phyloP scores from a whole-genome alignment of 1,139 yeast genomes.

The Candida sp. region DNA sequence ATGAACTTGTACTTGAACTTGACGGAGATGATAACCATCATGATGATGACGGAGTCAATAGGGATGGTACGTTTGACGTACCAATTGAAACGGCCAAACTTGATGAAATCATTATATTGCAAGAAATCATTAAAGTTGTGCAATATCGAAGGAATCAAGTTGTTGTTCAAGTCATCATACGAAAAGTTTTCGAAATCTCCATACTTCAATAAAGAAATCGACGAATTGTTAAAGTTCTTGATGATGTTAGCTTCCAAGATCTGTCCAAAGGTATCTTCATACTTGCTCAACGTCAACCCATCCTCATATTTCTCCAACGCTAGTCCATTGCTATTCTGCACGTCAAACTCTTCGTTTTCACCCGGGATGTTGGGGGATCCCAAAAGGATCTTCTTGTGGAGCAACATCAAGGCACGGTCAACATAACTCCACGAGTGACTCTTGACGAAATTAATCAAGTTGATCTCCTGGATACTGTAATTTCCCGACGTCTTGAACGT shows the following conservation, averaged over 20 bases:
- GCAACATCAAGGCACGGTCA: constrained; percentile 57
- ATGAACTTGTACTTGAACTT: constrained; percentile 53
- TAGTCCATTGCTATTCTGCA: too few species aligned
- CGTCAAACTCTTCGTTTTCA: constrained; percentile 8
- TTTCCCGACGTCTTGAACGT: constrained; percentile 31
- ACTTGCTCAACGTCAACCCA: constrained; percentile 35
- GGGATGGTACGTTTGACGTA: constrained; percentile 63
- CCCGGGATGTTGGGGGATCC: constrained; percentile 22
- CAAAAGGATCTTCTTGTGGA: constrained; percentile 56
- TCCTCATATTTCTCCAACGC: constrained; percentile 6
- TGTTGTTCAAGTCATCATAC: constrained; percentile 55
- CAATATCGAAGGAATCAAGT: constrained; percentile 59
- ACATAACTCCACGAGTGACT: constrained; percentile 57
- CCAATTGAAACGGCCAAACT: constrained; percentile 61
- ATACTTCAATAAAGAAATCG: constrained; percentile 41
- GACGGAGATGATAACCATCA: constrained; percentile 55
- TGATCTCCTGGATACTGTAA: constrained; percentile 43
- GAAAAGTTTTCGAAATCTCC: constrained; percentile 38
- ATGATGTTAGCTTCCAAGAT: constrained; percentile 45
- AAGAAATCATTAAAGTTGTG: constrained; percentile 61
- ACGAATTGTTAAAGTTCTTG: constrained; percentile 36
- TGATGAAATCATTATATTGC: constrained; percentile 50
- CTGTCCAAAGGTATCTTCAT: constrained; percentile 47
- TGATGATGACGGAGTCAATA: constrained; percentile 58
- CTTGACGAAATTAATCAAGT: constrained; percentile 51